phyloP scores from a whole-genome alignment of 1,139 yeast species.

The Kluyveromyces sp. region DNA sequence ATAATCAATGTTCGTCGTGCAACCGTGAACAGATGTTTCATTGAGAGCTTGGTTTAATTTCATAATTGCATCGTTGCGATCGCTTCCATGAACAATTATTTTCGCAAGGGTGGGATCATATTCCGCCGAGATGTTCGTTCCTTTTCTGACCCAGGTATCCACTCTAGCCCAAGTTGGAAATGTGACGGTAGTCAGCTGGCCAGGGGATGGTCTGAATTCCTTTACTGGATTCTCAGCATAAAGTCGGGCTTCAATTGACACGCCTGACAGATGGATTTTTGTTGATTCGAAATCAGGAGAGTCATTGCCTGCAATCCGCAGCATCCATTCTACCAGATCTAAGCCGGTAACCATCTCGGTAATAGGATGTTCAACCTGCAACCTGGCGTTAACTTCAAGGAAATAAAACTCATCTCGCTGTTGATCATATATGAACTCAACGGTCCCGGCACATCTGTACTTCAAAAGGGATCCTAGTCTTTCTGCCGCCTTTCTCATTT shows the following conservation, averaged over 20 bases:
- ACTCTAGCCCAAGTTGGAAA: constrained; percentile 89
- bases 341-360: constrained; percentile 93
- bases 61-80: constrained; percentile 73
- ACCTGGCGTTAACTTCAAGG: constrained; percentile 90
- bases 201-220: constrained; percentile 93
- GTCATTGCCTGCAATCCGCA: constrained; percentile 79
- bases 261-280: constrained; percentile 61
- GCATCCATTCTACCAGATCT: constrained; percentile 96
- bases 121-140: constrained; percentile 85
- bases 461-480: constrained; percentile 71
- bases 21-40: constrained; percentile 83
- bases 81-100: constrained; percentile 87
- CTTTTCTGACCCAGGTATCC: constrained; percentile 89
- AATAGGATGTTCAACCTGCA: constrained; percentile 96
- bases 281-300: constrained; percentile 65
- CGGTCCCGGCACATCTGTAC: constrained; percentile 95
- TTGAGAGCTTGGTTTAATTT: constrained; percentile 74
- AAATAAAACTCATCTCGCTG: constrained; percentile 83
- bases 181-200: constrained; percentile 75
- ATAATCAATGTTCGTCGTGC: constrained; percentile 84
- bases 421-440: constrained; percentile 88
- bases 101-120: constrained; percentile 96
- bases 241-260: constrained; percentile 92
- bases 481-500: constrained; percentile 80
- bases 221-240: constrained; percentile 96